A percentile compares a stretch with the other conserved stretches of the same genome.
phyloP scores from a whole-genome alignment of 2,329 filamentous ascomycete species.

The Cercospora beticola region DNA sequence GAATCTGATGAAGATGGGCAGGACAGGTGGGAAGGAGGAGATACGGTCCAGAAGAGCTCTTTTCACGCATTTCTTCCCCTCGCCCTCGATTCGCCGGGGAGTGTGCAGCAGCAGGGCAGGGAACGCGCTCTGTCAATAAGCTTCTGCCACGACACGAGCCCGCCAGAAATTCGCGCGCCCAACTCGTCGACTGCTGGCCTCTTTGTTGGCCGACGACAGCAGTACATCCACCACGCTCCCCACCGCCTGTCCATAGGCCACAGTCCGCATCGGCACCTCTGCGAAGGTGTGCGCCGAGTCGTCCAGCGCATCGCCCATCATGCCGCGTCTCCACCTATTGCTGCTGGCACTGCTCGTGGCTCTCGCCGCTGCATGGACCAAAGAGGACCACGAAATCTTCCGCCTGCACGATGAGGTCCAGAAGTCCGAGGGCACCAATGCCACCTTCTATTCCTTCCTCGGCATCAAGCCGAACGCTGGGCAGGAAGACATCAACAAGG shows the following conservation, averaged over 20 bases:
- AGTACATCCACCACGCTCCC: not conserved
- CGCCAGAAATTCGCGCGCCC: not conserved
- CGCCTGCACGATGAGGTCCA: constrained; percentile 84
- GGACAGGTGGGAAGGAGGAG: not conserved
- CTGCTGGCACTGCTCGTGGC: constrained; percentile 67
- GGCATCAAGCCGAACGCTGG: constrained; percentile 71
- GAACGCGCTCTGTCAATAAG: constrained; percentile 1
- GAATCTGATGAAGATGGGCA: not conserved
- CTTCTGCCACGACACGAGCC: constrained; percentile 7
- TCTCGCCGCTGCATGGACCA: constrained; percentile 74
- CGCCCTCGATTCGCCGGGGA: not conserved
- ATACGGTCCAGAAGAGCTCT: not conserved
- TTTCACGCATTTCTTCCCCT: not conserved
- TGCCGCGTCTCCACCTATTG: constrained; percentile 68
- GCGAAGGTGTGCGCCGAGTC: not conserved
- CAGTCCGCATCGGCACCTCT: not conserved
- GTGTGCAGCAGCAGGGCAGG: not conserved
- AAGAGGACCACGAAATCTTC: constrained; percentile 99
- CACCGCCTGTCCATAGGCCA: constrained; percentile 1
- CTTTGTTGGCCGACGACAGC: not conserved
- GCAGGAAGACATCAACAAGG: constrained; percentile 87
- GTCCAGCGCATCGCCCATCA: constrained; percentile 52
- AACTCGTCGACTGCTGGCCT: constrained; percentile 5
- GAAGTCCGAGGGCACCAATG: constrained; percentile 69
- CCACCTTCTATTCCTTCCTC: constrained; percentile 93